Evolutionary conservation across 1,284 basidiomycete genomes (phyloP).

Genomic region (Somion occarium): DNA sequence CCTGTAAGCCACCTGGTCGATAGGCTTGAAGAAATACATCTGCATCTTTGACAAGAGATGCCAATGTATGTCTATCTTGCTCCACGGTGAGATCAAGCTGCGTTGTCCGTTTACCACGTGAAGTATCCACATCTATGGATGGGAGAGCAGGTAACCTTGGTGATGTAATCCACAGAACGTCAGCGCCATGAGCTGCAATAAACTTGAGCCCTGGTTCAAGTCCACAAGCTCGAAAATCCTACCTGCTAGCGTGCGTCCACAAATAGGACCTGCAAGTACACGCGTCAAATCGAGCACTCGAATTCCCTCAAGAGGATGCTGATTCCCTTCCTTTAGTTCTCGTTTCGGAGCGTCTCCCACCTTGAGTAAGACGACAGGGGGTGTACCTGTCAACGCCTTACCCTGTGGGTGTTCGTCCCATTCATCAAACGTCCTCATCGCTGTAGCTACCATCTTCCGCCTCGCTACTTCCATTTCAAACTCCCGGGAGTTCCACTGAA

Average conservation of each 20-base stretch:
- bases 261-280: constrained; percentile 55
- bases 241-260: constrained; percentile 55
- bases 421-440: constrained; percentile 43
- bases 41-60: constrained; percentile 35
- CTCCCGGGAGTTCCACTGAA: constrained; percentile 40
- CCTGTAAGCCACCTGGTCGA: constrained; percentile 47
- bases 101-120: constrained; percentile 60
- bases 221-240: constrained; percentile 3
- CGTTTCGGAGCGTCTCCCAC: constrained; percentile 45
- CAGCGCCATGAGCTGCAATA: constrained; percentile 50
- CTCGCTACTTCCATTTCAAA: constrained; percentile 47
- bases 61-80: constrained; percentile 32
- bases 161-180: constrained; percentile 56
- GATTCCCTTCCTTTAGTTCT: constrained; percentile 10
- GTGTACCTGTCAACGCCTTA: constrained; percentile 30
- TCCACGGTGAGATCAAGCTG: constrained; percentile 48
- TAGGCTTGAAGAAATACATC: constrained; percentile 70
- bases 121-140: constrained; percentile 53
- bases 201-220: constrained; percentile 1
- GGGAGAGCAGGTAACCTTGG: constrained; percentile 53
- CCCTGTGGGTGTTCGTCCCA: constrained; percentile 52
- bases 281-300: constrained; percentile 55
- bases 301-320: constrained; percentile 42
- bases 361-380: constrained; percentile 41
- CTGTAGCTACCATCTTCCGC: constrained; percentile 49